These are phyloP conservation scores for Lipomyces japonicus DNA, from an alignment of 805 yeast species.

Conservation along the genomic window DNA sequence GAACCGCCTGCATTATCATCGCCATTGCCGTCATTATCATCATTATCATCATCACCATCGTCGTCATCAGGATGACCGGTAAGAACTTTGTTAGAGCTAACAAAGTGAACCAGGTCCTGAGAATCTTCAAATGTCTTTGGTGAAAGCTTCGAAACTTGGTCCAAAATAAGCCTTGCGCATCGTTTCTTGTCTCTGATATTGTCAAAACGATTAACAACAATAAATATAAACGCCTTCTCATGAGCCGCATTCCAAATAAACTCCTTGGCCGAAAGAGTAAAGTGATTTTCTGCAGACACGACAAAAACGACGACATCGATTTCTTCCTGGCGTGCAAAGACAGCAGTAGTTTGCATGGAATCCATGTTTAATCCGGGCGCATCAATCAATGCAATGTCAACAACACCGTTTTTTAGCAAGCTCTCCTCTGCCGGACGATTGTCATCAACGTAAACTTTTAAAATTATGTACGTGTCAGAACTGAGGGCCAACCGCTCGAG, in stretches of 20 bases:
- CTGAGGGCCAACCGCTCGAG: slow-evolving; percentile 65
- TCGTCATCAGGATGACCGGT: slow-evolving; percentile 41
- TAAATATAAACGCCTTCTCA: slow-evolving; percentile 87
- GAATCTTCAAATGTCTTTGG: slow-evolving; percentile 91
- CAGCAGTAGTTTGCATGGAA: slow-evolving; percentile 89
- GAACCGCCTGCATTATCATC: slow-evolving; percentile 31
- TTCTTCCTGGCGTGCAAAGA: slow-evolving; percentile 93
- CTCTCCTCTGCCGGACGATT: slow-evolving; percentile 62
- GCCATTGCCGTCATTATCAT: slow-evolving; percentile 34
- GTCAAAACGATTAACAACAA: slow-evolving; percentile 91
- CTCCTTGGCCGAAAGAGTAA: slow-evolving; percentile 90
- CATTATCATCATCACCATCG: slow-evolving; percentile 37
- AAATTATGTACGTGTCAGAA: slow-evolving; percentile 64
- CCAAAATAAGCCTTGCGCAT: slow-evolving; percentile 71
- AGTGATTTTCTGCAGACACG: slow-evolving; percentile 92
- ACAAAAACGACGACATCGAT: slow-evolving; percentile 95
- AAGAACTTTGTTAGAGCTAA: slow-evolving; percentile 58
- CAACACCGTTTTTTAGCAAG: slow-evolving; percentile 79
- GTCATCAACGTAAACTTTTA: slow-evolving; percentile 81
- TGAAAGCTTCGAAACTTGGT: slow-evolving; percentile 77
- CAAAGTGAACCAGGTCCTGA: slow-evolving; percentile 88
- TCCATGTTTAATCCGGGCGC: slow-evolving; percentile 97
- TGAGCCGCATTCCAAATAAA: slow-evolving; percentile 85
- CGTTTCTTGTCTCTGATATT: slow-evolving; percentile 74
- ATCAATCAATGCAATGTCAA: slow-evolving; percentile 88